Base-by-base conservation (phyloP, 2,329 filamentous ascomycete genomes). In the Aspergillus glaucus region DNA sequence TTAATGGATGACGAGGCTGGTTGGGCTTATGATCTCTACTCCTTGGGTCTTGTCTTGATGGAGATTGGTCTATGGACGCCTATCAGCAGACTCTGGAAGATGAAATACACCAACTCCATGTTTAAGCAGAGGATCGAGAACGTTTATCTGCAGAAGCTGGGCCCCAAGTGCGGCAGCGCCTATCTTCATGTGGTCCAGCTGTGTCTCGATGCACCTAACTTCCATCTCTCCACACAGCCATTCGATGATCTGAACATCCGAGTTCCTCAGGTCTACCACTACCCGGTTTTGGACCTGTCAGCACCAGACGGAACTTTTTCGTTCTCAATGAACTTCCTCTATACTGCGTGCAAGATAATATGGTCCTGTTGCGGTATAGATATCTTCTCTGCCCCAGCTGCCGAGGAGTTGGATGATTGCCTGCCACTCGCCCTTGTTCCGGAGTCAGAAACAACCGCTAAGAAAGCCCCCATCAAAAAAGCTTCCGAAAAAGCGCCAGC, bases 21-120 rank as follows among this genome's bases (percentile, higher is more conserved):
- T 47, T 75, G 63, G 66, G 67, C 66, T 32, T 75, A 69, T 58
- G 82, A 85, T 58, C 68, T 84, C 15, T 85, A 85, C 62, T 79
- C 80, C 37, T 70, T 85, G 2, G 82, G 80, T 2, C 63, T 85
- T 22, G 72, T 84, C 3, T 65, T 85, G 26, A 69, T 85, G 26
- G 82, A 85, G 56, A 78, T 85, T 51, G 82, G 82, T 4, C 64
- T 85, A 3, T 85, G 82, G 82, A 75, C 77, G 26, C 81, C 82
- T 0, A 70, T 85, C 22, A 77, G 76, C 47, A 78, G 79, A 49
- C 62, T 85, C 17, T 85, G 80, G 78, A 85, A 85, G 59, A 70
- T 77, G 52, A 84, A 84, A 60, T 85, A 85, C 61, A 77, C 76
- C 21, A 74, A 80, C 17, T 68, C 72, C 15, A 80, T 82, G 65